phyloP scores from a whole-genome alignment of 2,329 filamentous ascomycete genomes.

The Pyricularia grisea region DNA sequence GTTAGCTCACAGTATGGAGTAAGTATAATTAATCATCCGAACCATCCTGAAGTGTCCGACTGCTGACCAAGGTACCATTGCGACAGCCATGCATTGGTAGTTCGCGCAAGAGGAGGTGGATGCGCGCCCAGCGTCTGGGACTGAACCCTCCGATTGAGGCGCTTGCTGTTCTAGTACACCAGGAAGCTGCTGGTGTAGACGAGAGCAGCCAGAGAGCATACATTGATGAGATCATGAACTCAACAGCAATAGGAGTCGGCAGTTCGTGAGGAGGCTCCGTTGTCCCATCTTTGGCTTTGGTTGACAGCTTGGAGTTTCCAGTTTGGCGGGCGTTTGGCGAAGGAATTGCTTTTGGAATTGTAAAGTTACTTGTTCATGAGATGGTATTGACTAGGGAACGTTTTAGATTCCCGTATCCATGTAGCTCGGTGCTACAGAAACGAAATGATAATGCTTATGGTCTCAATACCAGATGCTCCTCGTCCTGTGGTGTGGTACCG shows the following conservation, averaged over 20 bases:
- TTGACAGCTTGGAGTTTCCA: neutral
- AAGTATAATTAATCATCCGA: slow-evolving; percentile 30
- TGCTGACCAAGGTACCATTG: neutral
- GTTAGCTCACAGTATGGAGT: slow-evolving; percentile 87
- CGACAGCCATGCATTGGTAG: slow-evolving; percentile 80
- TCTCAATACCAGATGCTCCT: slow-evolving; percentile 86
- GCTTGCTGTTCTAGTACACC: slow-evolving; percentile 70
- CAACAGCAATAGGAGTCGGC: slow-evolving; percentile 29
- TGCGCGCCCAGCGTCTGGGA: slow-evolving; percentile 71
- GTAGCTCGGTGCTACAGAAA: neutral
- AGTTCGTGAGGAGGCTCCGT: neutral
- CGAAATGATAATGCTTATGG: neutral
- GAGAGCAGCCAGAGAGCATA: slow-evolving; percentile 55
- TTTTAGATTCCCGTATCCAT: neutral
- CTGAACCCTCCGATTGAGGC: slow-evolving; percentile 88
- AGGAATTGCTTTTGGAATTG: neutral
- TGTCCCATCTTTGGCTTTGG: neutral
- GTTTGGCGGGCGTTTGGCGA: neutral
- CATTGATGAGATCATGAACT: slow-evolving; percentile 58
- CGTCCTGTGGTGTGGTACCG: slow-evolving; percentile 76
- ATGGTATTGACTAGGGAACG: neutral
- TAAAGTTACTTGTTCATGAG: neutral
- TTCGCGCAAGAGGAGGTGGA: slow-evolving; percentile 73
- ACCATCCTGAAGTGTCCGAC: slow-evolving; percentile 70
- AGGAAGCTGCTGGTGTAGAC: slow-evolving; percentile 36